These are phyloP conservation scores for Hygrophila difformis DNA, from an alignment of 257 asterid species.

Conservation along the genomic window DNA sequence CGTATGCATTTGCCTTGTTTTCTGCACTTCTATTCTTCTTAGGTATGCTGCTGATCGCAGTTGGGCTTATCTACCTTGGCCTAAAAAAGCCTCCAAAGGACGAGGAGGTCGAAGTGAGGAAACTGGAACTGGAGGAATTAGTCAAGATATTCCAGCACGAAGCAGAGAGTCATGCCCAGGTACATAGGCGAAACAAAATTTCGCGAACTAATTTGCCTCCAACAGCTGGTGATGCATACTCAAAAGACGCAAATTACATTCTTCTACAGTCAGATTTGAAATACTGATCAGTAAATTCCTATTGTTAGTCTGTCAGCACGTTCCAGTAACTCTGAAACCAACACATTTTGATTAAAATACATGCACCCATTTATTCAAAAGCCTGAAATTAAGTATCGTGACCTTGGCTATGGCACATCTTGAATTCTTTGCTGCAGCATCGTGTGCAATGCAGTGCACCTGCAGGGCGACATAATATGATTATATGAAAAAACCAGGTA, in stretches of 20 bases:
- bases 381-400: too few species aligned
- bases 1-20: slow-evolving; percentile 79
- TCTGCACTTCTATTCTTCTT: slow-evolving; percentile 53
- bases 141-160: slow-evolving; percentile 88
- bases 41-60: slow-evolving; percentile 51
- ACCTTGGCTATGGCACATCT: too few species aligned
- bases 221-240: slow-evolving; percentile 64
- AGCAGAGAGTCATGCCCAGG: slow-evolving; percentile 93
- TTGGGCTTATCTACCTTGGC: slow-evolving; percentile 77
- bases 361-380: too few species aligned
- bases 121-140: slow-evolving; percentile 65
- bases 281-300: too few species aligned
- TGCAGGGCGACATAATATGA: too few species aligned
- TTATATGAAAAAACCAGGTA: too few species aligned
- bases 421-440: too few species aligned
- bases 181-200: slow-evolving; percentile 47
- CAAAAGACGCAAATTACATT: slow-evolving; percentile 48
- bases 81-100: slow-evolving; percentile 59
- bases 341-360: too few species aligned
- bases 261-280: slow-evolving; percentile 28
- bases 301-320: too few species aligned
- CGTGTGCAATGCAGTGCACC: too few species aligned
- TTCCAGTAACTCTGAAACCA: too few species aligned
- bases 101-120: slow-evolving; percentile 73
- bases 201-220: slow-evolving; percentile 76